Conservation (phyloP, 2,329 filamentous ascomycete species). For the Fragosphaeria purpurea region DNA sequence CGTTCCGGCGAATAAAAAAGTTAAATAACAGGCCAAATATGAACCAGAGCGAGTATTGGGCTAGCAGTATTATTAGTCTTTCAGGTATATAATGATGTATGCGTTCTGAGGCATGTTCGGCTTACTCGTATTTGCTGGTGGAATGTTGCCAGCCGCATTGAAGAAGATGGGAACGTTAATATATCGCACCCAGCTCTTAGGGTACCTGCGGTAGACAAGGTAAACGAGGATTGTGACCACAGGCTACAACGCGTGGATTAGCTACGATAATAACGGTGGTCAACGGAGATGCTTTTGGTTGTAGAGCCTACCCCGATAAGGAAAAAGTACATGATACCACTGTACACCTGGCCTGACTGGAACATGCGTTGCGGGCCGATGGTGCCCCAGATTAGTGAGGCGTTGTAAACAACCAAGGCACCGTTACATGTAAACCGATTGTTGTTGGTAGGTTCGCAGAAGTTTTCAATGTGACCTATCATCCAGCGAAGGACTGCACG, state of each 20-base stretch:
- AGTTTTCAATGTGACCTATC: conserved; percentile 36
- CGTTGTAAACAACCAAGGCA: conserved; percentile 47
- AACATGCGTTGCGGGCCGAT: conserved; percentile 42
- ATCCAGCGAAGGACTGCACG: conserved; percentile 31
- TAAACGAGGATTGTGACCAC: conserved; percentile 7
- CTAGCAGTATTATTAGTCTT: not conserved
- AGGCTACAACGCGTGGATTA: conserved; percentile 16
- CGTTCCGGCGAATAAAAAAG: conserved; percentile 47
- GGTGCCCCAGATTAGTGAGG: conserved; percentile 45
- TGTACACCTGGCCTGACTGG: conserved; percentile 38
- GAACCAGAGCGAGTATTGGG: conserved; percentile 14
- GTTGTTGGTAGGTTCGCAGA: conserved; percentile 37
- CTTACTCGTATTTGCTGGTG: conserved; percentile 9
- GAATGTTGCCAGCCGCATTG: conserved; percentile 9
- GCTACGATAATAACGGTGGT: conserved; percentile 23
- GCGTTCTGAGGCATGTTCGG: not conserved
- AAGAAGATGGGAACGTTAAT: conserved; percentile 11
- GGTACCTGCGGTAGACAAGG: conserved; percentile 1
- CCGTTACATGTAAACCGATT: conserved; percentile 42
- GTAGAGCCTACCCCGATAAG: conserved; percentile 33
- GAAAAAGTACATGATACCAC: conserved; percentile 38
- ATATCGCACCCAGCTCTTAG: conserved; percentile 8
- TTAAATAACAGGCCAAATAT: conserved; percentile 46
- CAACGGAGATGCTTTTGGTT: too few relatives aligned
- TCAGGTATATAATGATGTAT: not conserved